Evolutionary conservation across 1,139 yeast genomes (phyloP).

Genomic region (Geotrichum citri-aurantii): DNA sequence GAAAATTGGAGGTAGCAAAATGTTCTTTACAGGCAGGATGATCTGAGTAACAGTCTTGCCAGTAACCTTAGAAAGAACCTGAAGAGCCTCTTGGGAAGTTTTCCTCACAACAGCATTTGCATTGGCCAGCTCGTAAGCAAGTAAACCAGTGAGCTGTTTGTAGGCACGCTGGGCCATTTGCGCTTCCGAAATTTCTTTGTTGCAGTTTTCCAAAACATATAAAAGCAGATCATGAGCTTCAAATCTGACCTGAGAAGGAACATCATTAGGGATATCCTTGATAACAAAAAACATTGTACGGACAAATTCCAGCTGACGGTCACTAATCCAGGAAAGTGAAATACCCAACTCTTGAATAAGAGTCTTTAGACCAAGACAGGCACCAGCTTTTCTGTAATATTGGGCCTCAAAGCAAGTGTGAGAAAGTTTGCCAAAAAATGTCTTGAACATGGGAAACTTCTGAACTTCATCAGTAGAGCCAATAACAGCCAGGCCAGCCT

Average conservation of each 20-base stretch:
- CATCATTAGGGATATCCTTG: slow-evolving; percentile 85
- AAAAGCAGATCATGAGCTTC: slow-evolving; percentile 65
- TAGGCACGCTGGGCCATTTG: slow-evolving; percentile 61
- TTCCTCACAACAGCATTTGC: slow-evolving; percentile 77
- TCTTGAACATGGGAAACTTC: slow-evolving; percentile 67
- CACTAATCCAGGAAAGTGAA: slow-evolving; percentile 66
- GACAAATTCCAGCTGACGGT: slow-evolving; percentile 76
- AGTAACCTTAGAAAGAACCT: slow-evolving; percentile 63
- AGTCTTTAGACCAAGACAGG: slow-evolving; percentile 74
- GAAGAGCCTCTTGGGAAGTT: slow-evolving; percentile 70
- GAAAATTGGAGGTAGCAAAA: slow-evolving; percentile 85
- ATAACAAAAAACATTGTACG: slow-evolving; percentile 84
- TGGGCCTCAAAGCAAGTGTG: slow-evolving; percentile 90
- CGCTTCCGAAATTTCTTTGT: slow-evolving; percentile 52
- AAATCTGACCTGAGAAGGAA: slow-evolving; percentile 71
- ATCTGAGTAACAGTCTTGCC: slow-evolving; percentile 64
- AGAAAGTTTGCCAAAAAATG: slow-evolving; percentile 73
- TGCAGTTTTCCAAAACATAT: slow-evolving; percentile 59
- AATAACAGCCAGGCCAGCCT: slow-evolving; percentile 59
- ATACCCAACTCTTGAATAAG: slow-evolving; percentile 63
- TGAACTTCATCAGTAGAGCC: slow-evolving; percentile 62
- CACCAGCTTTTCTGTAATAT: slow-evolving; percentile 82
- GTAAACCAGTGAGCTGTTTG: slow-evolving; percentile 75
- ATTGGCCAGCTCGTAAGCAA: slow-evolving; percentile 89
- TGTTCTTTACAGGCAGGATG: slow-evolving; percentile 75